These are phyloP conservation scores for Dinochytrium kinnereticum DNA, from an alignment of 371 early-diverging fungal species.

Conservation along the genomic window DNA sequence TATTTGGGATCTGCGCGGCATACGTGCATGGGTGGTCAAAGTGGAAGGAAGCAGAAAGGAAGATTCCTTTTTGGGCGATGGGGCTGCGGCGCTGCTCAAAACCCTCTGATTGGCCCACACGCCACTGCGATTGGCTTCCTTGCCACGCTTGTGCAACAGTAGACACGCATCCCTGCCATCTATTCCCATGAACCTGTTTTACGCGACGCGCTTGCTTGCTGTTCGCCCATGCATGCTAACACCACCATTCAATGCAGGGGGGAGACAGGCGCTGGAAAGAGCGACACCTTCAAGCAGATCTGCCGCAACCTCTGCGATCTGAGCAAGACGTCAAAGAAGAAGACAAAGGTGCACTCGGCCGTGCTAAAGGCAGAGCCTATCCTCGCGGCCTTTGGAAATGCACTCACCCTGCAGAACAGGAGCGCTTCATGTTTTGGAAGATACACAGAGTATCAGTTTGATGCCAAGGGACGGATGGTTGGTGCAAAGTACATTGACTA, in stretches of 20 bases:
- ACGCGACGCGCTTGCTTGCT: too few species aligned
- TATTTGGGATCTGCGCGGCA: too few species aligned
- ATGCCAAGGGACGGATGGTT: slow-evolving; percentile 80
- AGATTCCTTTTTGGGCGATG: too few species aligned
- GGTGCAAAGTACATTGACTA: slow-evolving; percentile 87
- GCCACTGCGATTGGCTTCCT: too few species aligned
- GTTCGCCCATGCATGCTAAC: background rate
- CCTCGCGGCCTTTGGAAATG: slow-evolving; percentile 85
- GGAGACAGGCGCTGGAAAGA: slow-evolving; percentile 90
- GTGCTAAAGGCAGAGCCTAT: slow-evolving; percentile 72
- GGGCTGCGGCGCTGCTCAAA: too few species aligned
- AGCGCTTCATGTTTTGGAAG: slow-evolving; percentile 82
- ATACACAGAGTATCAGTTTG: slow-evolving; percentile 87
- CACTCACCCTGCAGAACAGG: slow-evolving; percentile 66
- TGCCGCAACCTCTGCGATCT: slow-evolving; percentile 73
- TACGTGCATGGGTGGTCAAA: too few species aligned
- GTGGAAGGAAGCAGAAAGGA: too few species aligned
- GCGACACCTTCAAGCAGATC: slow-evolving; percentile 68
- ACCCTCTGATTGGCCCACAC: too few species aligned
- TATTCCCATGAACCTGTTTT: too few species aligned
- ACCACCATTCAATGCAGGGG: slow-evolving; percentile 79
- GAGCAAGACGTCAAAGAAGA: slow-evolving; percentile 75
- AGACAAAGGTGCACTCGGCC: slow-evolving; percentile 77
- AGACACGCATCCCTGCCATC: too few species aligned
- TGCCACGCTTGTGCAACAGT: too few species aligned